Evolutionary conservation across 371 early-diverging fungal genomes (phyloP).

Genomic region (Haplosporangium sp.): DNA sequence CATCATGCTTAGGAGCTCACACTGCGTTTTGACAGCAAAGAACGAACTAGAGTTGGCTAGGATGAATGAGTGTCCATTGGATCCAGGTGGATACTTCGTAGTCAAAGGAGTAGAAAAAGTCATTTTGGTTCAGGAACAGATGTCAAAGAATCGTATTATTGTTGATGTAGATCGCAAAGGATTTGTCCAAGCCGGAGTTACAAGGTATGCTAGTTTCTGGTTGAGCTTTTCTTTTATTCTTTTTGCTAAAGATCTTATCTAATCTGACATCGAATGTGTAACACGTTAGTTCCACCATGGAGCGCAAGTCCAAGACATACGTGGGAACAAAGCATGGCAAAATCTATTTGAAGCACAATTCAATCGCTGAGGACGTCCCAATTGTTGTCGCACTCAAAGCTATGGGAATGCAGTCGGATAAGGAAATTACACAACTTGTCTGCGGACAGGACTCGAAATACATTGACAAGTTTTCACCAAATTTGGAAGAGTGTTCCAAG

Average conservation of each 20-base stretch:
- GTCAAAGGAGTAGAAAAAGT: constrained; percentile 99
- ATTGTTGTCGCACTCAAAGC: constrained; percentile 87
- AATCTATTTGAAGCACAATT: constrained; percentile 96
- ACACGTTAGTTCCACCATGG: constrained; percentile 88
- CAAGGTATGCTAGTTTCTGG: constrained; percentile 57
- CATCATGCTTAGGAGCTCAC: constrained; percentile 96
- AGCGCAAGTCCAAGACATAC: constrained; percentile 98
- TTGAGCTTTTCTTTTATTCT: neutral
- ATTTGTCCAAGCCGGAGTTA: constrained; percentile 86
- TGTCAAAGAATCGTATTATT: constrained; percentile 99
- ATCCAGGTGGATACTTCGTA: constrained; percentile 99
- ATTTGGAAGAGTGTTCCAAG: constrained; percentile 89
- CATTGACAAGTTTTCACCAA: constrained; percentile 88
- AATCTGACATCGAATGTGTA: neutral
- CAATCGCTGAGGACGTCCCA: constrained; percentile 94
- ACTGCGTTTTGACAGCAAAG: constrained; percentile 89
- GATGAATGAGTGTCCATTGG: constrained; percentile 98
- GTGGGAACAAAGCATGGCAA: constrained; percentile 85
- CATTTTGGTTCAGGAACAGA: constrained; percentile 99
- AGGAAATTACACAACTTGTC: constrained; percentile 96
- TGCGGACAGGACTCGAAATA: constrained; percentile 89
- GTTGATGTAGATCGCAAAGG: constrained; percentile 95
- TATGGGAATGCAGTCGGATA: constrained; percentile 96
- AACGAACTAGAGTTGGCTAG: constrained; percentile 84
- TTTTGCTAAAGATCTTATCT: neutral